Conservation (phyloP, 208 protist genomes). For the Trypanosoma cruzi region DNA sequence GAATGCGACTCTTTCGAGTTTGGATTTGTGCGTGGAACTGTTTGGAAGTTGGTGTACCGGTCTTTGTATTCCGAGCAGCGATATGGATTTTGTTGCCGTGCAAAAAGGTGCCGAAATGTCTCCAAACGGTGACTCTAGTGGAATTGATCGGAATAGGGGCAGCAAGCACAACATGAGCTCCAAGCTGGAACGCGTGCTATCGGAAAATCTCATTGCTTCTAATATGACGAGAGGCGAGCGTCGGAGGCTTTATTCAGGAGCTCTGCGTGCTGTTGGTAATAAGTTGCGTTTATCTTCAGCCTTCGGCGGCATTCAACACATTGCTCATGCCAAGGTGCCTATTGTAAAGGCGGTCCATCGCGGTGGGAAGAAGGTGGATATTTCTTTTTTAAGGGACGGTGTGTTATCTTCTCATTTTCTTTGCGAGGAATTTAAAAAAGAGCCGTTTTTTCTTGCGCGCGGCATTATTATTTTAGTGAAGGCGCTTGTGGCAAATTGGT, state of each 20-base stretch:
- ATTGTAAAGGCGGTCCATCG: constrained; percentile 81
- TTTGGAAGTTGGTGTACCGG: constrained; percentile 85
- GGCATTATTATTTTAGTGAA: constrained; percentile 82
- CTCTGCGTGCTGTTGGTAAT: constrained; percentile 46
- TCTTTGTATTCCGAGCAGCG: constrained; percentile 71
- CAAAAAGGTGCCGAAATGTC: not conserved
- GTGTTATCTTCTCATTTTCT: constrained; percentile 66
- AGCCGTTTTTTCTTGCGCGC: constrained; percentile 65
- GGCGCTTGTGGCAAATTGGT: constrained; percentile 49
- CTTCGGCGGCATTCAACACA: constrained; percentile 45
- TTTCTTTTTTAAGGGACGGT: constrained; percentile 76
- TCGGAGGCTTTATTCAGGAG: constrained; percentile 20
- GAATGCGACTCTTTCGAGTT: constrained; percentile 21
- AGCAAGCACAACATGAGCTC: not conserved
- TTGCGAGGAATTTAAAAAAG: constrained; percentile 58
- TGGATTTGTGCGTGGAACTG: constrained; percentile 49
- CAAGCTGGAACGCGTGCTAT: too few species aligned
- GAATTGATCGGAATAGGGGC: not conserved
- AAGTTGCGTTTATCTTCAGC: constrained; percentile 38
- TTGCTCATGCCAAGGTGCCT: constrained; percentile 74
- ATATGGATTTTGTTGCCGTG: constrained; percentile 78
- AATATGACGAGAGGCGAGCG: constrained; percentile 16
- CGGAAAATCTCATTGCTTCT: too few species aligned
- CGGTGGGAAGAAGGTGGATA: constrained; percentile 53
- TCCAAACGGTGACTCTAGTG: not conserved